Conservation (phyloP, 2,329 filamentous ascomycete species). For the Penicillium brevicompactum region DNA sequence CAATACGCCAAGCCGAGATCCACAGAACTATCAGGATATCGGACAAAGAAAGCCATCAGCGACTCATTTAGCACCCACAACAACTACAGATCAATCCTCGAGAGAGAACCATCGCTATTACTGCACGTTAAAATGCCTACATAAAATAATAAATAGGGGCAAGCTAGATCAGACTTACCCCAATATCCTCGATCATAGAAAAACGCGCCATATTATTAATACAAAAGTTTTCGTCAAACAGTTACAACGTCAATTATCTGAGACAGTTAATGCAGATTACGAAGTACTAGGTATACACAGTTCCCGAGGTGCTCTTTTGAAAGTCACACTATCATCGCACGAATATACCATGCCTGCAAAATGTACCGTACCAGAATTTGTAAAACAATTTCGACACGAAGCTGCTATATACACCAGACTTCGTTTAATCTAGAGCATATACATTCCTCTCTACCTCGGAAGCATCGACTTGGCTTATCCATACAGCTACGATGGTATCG, state of each 20-base stretch:
- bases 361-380: conserved; percentile 22
- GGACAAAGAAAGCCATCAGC: background rate
- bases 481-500: conserved; percentile 25
- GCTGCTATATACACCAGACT: conserved; percentile 25
- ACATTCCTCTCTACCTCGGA: conserved; percentile 25
- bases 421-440: conserved; percentile 22
- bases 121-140: conserved; percentile 13
- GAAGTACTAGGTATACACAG: conserved; percentile 28
- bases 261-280: conserved; percentile 16
- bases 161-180: conserved; percentile 13
- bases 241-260: conserved; percentile 4
- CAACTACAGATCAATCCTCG: background rate
- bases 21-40: background rate
- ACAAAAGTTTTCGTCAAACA: background rate
- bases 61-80: background rate
- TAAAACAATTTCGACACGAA: conserved; percentile 18
- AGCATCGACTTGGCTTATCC: conserved; percentile 21
- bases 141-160: conserved; percentile 4
- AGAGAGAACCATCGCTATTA: conserved; percentile 10
- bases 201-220: conserved; percentile 4
- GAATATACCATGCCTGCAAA: conserved; percentile 33
- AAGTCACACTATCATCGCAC: conserved; percentile 29
- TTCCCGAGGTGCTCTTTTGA: conserved; percentile 25
- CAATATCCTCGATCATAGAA: conserved; percentile 13
- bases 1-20: conserved; percentile 8